A percentile compares a stretch with the other conserved stretches of the same genome.
phyloP scores from a whole-genome alignment of 176 grass and related monocot genomes.

The Secale cereale region DNA sequence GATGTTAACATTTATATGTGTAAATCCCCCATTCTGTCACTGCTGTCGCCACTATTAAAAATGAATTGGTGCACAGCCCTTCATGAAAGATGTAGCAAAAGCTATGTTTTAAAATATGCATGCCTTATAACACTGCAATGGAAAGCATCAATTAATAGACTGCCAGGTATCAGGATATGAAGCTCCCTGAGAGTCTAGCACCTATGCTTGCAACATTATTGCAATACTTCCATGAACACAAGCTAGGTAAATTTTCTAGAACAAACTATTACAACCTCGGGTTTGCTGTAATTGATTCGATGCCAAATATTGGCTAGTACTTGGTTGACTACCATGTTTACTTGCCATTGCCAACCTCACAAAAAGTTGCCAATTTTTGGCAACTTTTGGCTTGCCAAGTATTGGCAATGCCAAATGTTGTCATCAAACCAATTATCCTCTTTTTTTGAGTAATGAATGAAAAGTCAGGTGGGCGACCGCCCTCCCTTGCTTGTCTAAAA shows the following conservation, averaged over 20 bases:
- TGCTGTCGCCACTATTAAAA: not conserved
- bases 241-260: not conserved
- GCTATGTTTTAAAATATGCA: not conserved
- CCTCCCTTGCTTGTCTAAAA: too few species aligned
- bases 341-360: too few species aligned
- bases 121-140: not conserved
- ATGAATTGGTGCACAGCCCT: not conserved
- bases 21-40: not conserved
- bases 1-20: not conserved
- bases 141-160: not conserved
- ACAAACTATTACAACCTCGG: too few species aligned
- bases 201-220: not conserved
- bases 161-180: not conserved
- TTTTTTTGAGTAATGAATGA: too few species aligned
- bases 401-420: too few species aligned
- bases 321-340: too few species aligned
- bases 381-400: too few species aligned
- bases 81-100: not conserved
- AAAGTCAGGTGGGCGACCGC: too few species aligned
- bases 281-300: too few species aligned
- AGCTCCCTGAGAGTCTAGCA: not conserved
- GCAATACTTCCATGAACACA: not conserved
- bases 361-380: too few species aligned
- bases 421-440: too few species aligned
- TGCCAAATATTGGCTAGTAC: too few species aligned